phyloP scores from a whole-genome alignment of 116 monocot species.

The Zostera marina region DNA sequence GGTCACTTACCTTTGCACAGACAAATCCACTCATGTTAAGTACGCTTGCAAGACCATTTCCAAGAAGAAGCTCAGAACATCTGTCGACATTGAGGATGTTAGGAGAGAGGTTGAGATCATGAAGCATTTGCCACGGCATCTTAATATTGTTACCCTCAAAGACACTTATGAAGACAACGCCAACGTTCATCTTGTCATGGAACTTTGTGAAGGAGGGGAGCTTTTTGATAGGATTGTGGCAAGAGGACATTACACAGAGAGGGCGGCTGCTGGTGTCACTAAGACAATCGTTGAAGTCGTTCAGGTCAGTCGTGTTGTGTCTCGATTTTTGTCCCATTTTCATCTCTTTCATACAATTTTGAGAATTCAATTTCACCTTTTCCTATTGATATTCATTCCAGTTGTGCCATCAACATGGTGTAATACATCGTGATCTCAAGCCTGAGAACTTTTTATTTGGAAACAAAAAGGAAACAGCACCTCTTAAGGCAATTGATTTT shows the following conservation, averaged over 20 bases:
- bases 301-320: conserved; percentile 23
- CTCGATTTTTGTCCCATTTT: neutral
- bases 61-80: conserved; percentile 80
- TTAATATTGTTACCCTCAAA: conserved; percentile 49
- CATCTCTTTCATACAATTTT: neutral
- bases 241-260: conserved; percentile 58
- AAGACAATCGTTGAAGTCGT: conserved; percentile 79
- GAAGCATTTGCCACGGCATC: conserved; percentile 43
- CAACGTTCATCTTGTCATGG: conserved; percentile 75
- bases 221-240: conserved; percentile 77
- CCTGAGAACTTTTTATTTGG: conserved; percentile 77
- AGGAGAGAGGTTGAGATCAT: conserved; percentile 82
- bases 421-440: conserved; percentile 74
- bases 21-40: conserved; percentile 19
- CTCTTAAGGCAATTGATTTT: conserved; percentile 65
- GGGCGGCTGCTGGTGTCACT: conserved; percentile 53
- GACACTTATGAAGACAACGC: conserved; percentile 68
- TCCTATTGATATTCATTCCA: neutral
- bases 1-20: conserved; percentile 59
- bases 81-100: conserved; percentile 68
- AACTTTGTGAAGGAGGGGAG: conserved; percentile 84
- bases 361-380: neutral
- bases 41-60: conserved; percentile 84
- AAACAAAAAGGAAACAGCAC: conserved; percentile 58
- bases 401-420: conserved; percentile 62